Conservation (phyloP, 306 rosid species). For the Fragaria nilgerrensis region DNA sequence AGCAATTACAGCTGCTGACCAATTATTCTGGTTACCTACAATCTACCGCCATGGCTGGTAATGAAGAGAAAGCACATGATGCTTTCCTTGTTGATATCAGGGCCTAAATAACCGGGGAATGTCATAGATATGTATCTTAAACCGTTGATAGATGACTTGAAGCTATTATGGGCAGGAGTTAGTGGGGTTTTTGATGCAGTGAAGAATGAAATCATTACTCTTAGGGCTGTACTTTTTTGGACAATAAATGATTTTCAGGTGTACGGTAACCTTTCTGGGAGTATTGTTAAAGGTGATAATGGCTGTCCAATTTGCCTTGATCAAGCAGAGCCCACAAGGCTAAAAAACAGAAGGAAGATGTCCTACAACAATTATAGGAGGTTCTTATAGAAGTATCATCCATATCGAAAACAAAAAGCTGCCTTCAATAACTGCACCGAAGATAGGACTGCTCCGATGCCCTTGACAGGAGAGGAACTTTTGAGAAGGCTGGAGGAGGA, state of each 20-base stretch:
- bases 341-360: no score
- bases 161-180: not conserved
- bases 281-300: no score
- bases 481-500: not conserved
- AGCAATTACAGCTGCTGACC: not conserved
- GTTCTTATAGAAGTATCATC: not conserved
- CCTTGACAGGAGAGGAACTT: not conserved
- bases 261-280: no score
- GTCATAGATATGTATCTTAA: no score
- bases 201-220: not conserved
- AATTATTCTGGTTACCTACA: no score
- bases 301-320: no score
- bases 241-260: no score
- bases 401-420: not conserved
- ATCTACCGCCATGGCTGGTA: not conserved
- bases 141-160: not conserved
- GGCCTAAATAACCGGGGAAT: not conserved
- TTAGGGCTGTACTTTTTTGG: not conserved
- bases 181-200: not conserved
- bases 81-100: no score
- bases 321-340: no score
- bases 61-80: not conserved
- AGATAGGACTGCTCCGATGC: not conserved
- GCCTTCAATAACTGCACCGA: not conserved
- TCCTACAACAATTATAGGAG: not conserved